Percentiles rank a stretch among this genome's conserved stretches.
Conservation (phyloP, 1,284 basidiomycete species). For the Sphaerobolus stellatus region DNA sequence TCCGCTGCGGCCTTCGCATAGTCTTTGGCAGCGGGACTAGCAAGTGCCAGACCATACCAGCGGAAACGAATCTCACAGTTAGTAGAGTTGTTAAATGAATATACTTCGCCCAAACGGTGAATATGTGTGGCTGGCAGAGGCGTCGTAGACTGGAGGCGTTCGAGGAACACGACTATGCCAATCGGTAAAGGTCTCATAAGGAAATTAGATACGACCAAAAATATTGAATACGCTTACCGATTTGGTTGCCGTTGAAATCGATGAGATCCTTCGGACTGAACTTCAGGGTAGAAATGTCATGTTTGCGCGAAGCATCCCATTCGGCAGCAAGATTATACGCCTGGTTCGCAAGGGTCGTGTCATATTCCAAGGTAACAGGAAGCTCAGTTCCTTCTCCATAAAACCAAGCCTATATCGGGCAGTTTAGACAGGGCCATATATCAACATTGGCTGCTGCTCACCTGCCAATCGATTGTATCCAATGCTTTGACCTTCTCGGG, state of each 20-base stretch:
- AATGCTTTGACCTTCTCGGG: slow-evolving; percentile 68
- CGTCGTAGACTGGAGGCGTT: slow-evolving; percentile 57
- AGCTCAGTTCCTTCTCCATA: slow-evolving; percentile 79
- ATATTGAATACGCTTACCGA: slow-evolving; percentile 38
- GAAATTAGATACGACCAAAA: background rate
- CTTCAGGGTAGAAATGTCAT: slow-evolving; percentile 44
- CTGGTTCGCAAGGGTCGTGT: slow-evolving; percentile 73
- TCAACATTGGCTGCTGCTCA: slow-evolving; percentile 30
- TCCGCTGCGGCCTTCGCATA: slow-evolving; percentile 53
- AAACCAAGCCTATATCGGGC: slow-evolving; percentile 70
- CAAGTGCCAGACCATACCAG: slow-evolving; percentile 66
- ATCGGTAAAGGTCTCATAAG: background rate
- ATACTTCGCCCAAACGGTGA: slow-evolving; percentile 53
- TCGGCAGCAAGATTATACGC: slow-evolving; percentile 70
- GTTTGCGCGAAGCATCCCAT: slow-evolving; percentile 72
- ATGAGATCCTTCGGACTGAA: slow-evolving; percentile 59
- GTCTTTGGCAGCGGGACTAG: slow-evolving; percentile 44
- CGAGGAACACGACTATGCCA: slow-evolving; percentile 68
- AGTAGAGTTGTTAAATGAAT: slow-evolving; percentile 48
- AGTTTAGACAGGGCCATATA: slow-evolving; percentile 10
- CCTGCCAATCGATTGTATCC: slow-evolving; percentile 78
- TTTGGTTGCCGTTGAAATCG: slow-evolving; percentile 66
- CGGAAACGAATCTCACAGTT: slow-evolving; percentile 77
- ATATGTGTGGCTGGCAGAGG: slow-evolving; percentile 59
- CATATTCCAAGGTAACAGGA: slow-evolving; percentile 82